Percentiles rank a stretch among this genome's conserved stretches.
Conservation (phyloP, 225 moss, liverwort and hornwort genomes). For the Asterella californica region DNA sequence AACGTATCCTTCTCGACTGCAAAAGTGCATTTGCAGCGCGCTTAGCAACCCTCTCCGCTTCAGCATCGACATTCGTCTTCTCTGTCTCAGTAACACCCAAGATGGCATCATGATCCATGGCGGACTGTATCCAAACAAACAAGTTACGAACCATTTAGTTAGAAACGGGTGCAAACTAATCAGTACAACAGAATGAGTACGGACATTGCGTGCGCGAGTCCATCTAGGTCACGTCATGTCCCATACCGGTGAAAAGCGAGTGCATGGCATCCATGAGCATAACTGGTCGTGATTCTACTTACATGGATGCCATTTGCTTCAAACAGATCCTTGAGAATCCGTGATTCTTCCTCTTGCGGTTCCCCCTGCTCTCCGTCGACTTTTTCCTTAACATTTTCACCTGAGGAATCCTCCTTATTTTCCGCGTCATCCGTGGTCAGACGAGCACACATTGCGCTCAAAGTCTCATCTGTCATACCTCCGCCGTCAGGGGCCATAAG, state of each 20-base stretch:
- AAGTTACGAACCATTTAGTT: neutral
- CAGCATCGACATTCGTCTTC: conserved; percentile 68
- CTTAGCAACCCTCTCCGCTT: conserved; percentile 79
- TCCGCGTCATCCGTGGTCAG: conserved; percentile 9
- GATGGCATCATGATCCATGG: conserved; percentile 99
- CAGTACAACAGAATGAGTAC: neutral
- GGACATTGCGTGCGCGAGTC: neutral
- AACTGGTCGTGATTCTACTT: conserved; percentile 23
- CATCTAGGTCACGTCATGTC: neutral
- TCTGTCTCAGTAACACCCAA: conserved; percentile 76
- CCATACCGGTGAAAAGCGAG: neutral
- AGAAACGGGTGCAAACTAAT: neutral
- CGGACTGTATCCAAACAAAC: conserved; percentile 50
- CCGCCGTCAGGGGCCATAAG: conserved; percentile 38
- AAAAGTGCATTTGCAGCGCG: conserved; percentile 76
- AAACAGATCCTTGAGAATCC: conserved; percentile 72
- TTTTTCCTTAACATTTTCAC: conserved; percentile 32
- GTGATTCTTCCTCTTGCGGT: conserved; percentile 73
- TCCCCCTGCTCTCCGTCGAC: conserved; percentile 43
- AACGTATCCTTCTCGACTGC: conserved; percentile 73
- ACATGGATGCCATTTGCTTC: conserved; percentile 95
- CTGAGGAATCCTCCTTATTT: conserved; percentile 12
- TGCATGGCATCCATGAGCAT: neutral
- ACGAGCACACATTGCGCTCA: neutral
- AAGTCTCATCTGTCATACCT: conserved; percentile 17